phyloP scores from a whole-genome alignment of 345 rosid species.

The Litchi chinensis region DNA sequence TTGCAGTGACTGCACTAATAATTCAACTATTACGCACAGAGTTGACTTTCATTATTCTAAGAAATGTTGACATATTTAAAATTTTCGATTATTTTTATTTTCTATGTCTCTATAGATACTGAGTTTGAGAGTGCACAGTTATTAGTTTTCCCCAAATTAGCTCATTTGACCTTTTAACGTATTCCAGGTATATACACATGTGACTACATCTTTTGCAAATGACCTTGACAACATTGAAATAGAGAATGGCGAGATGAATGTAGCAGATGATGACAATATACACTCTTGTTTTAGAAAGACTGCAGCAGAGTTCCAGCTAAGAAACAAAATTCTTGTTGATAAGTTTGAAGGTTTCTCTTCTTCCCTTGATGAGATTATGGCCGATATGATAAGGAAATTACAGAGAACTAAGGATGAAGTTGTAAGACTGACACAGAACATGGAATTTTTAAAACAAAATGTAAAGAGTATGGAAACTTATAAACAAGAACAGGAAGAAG shows the following conservation, averaged over 20 bases:
- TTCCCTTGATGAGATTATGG: constrained; percentile 54
- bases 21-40: background rate
- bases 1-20: background rate
- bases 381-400: constrained; percentile 47
- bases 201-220: constrained; percentile 37
- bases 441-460: constrained; percentile 58
- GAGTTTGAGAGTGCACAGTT: background rate
- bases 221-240: constrained; percentile 42
- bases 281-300: constrained; percentile 52
- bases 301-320: constrained; percentile 52
- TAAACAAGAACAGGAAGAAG: constrained; percentile 55
- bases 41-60: background rate
- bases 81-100: constrained; percentile 4
- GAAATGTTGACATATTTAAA: background rate
- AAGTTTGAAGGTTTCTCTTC: constrained; percentile 52
- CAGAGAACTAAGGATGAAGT: constrained; percentile 48
- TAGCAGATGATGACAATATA: constrained; percentile 43
- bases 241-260: constrained; percentile 35
- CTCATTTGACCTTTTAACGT: constrained; percentile 12
- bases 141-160: constrained; percentile 15
- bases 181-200: constrained; percentile 49
- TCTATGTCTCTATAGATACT: background rate
- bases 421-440: constrained; percentile 30
- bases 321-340: constrained; percentile 46
- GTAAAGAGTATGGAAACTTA: constrained; percentile 44